Base-by-base conservation (phyloP, 345 rosid species). In the Dipteronia sinensis region DNA sequence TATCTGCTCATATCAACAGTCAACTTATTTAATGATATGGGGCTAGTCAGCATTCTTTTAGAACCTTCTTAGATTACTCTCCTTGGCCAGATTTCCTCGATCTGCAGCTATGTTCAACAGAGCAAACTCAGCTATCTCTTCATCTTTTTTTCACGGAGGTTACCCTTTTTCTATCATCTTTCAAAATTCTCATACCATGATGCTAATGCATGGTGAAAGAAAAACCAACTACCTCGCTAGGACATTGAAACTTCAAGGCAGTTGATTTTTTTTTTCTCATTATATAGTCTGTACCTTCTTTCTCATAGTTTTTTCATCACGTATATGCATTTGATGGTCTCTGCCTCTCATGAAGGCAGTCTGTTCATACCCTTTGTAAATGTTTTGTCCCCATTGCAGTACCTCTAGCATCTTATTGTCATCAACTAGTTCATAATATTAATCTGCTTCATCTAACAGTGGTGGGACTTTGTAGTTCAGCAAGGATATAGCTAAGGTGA, bases 401-500 rank as follows among this genome's bases (percentile, higher is more conserved):
- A 73, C n/a, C 20, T 59, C 64, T 25, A 49, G 20, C 56, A 59
- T 66, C 65, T 4, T 77, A 7, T 53, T 42, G 1, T 23, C 58
- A 38, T 64, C n/a, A 6, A 58, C 17, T 56, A 3, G 13, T 29
- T n/a, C 74, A 55, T 23, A 27, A 27, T 59, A 68, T 15, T 73
- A 19, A 46, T 42, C 8, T 65, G 76, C 7, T 68, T 72, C 55
- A 40, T 83, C 82, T 84, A 70, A 82, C 56, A 66, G 46, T 75
- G 69, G 19, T 64, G 44, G 65, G 47, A 49, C 62, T 74, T 81
- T 75, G 76, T 87, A 72, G 82, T 83, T 82, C 93, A 93, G 98
- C 86, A 92, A 92, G 91, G 97, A 94, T 81, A 91, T 92, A 9
- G 89, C 93, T 29, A 92, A 90, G 86, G 97, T 92, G 80, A 90